Evolutionary conservation across 2,329 filamentous ascomycete genomes (phyloP).

Genomic region (Colletotrichum plurivorum): DNA sequence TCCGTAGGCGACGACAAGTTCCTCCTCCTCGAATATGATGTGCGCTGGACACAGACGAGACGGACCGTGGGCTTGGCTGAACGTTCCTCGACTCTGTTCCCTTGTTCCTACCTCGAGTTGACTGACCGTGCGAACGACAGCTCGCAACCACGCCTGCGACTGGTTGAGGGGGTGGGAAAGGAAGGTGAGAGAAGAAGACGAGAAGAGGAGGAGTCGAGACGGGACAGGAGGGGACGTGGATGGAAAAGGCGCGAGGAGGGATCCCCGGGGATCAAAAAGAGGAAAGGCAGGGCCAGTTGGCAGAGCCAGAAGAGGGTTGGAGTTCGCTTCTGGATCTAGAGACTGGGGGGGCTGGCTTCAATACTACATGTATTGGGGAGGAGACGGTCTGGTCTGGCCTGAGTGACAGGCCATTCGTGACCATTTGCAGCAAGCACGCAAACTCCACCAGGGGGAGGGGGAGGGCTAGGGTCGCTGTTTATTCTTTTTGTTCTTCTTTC

Average conservation of each 20-base stretch:
- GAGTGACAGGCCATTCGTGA: conserved; percentile 31
- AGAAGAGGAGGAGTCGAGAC: conserved; percentile 26
- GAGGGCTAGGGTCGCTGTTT: neutral
- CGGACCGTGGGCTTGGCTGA: neutral
- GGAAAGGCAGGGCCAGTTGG: conserved; percentile 6
- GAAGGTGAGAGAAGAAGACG: conserved; percentile 17
- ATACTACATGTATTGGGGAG: conserved; percentile 4
- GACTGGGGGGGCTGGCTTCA: conserved; percentile 18
- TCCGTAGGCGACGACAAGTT: conserved; percentile 10
- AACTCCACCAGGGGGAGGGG: conserved; percentile 19
- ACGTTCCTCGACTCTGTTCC: neutral
- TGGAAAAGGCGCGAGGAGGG: conserved; percentile 28
- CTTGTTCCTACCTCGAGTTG: neutral
- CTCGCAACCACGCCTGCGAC: conserved; percentile 19
- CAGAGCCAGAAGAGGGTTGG: conserved; percentile 23
- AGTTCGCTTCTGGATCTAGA: conserved; percentile 17
- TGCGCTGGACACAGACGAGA: neutral
- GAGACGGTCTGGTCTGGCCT: conserved; percentile 19
- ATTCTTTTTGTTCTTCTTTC: neutral
- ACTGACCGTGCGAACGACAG: neutral
- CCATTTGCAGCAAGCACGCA: neutral
- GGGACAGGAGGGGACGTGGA: conserved; percentile 8
- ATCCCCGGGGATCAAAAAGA: conserved; percentile 33
- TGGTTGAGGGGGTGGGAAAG: conserved; percentile 1
- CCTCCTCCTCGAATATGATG: neutral